Conservation (phyloP, 176 grass and related monocot genomes). For the Eremochloa ophiuroides region DNA sequence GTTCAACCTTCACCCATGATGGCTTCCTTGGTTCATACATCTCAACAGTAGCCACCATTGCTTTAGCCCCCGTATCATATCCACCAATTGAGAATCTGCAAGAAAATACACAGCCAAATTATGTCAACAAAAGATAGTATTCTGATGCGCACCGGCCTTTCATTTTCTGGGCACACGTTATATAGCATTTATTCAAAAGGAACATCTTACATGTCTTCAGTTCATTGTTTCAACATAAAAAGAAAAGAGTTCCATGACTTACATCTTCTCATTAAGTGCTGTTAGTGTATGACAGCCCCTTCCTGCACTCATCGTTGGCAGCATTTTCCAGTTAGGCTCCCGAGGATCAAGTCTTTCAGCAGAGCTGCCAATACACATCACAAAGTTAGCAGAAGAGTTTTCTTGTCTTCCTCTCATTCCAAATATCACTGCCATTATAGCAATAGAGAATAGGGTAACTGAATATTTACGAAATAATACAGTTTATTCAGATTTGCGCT, state of each 20-base stretch:
- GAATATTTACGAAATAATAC: not conserved
- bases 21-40: constrained; percentile 64
- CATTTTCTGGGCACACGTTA: not conserved
- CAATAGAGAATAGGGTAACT: not conserved
- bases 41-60: constrained; percentile 55
- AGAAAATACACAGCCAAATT: not conserved
- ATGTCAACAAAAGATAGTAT: not conserved
- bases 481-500: constrained; percentile 2
- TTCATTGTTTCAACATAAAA: not conserved
- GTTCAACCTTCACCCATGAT: constrained; percentile 51
- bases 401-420: not conserved
- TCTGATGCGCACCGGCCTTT: not conserved
- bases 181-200: not conserved
- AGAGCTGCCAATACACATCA: constrained; percentile 45
- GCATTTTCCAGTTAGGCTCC: constrained; percentile 63
- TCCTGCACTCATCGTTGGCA: constrained; percentile 63
- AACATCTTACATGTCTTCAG: not conserved
- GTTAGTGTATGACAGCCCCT: constrained; percentile 68
- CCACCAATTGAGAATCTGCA: constrained; percentile 73
- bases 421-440: not conserved
- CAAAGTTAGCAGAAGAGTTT: constrained; percentile 4
- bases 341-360: constrained; percentile 81
- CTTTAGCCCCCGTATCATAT: constrained; percentile 41
- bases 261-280: constrained; percentile 70
- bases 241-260: constrained; percentile 7